Conservation (phyloP, 2,329 filamentous ascomycete genomes). For the Talaromyces verruculosus region DNA sequence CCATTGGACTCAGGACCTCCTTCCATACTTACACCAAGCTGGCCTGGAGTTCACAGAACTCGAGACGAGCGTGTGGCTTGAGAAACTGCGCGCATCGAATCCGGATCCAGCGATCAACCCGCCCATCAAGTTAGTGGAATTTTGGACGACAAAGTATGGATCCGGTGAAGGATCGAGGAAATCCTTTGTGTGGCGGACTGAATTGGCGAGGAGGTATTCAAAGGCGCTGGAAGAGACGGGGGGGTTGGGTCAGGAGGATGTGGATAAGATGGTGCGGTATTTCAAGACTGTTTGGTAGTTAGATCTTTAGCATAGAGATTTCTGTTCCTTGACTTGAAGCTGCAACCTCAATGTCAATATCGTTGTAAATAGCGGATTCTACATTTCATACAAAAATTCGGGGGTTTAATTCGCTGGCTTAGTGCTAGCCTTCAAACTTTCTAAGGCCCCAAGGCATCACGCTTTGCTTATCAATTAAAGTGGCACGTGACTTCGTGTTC, state of each 20-base stretch:
- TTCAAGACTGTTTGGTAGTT: constrained; percentile 30
- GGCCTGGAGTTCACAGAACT: constrained; percentile 40
- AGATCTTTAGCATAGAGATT: background rate
- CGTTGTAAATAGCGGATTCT: background rate
- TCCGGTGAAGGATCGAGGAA: constrained; percentile 19
- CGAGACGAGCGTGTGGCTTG: constrained; percentile 31
- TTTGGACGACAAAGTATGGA: constrained; percentile 55
- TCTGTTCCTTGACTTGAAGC: background rate
- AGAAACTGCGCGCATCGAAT: constrained; percentile 46
- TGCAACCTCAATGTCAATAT: background rate
- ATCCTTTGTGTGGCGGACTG: constrained; percentile 25
- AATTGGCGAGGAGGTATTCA: constrained; percentile 23
- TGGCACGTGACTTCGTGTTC: constrained; percentile 19
- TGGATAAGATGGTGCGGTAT: constrained; percentile 40
- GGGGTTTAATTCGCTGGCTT: background rate
- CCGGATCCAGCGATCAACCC: constrained; percentile 53
- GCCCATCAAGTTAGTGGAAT: constrained; percentile 55
- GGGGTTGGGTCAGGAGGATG: constrained; percentile 27
- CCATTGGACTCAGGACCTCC: constrained; percentile 54
- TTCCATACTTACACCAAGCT: constrained; percentile 53
- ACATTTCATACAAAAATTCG: background rate
- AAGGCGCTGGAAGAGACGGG: constrained; percentile 22
- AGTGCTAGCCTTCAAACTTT: background rate
- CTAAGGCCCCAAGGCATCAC: constrained; percentile 1
- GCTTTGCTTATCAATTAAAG: background rate